Evolutionary conservation across 352 stramenopile genomes (phyloP).

Genomic region (Phytophthora crassamura): DNA sequence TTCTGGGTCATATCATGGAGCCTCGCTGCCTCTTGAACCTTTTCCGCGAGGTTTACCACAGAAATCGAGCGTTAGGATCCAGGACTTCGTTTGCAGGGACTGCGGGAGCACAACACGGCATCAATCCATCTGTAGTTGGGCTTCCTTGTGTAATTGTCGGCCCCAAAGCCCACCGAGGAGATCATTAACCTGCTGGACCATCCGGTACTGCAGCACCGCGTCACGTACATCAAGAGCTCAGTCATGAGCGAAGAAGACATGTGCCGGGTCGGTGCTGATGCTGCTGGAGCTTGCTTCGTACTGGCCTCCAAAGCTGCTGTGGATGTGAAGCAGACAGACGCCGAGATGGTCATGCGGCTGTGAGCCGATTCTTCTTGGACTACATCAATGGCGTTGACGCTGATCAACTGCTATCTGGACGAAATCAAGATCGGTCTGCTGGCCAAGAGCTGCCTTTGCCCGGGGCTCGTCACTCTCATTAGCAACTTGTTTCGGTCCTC

Average conservation of each 20-base stretch:
- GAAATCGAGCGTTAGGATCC: slow-evolving; percentile 48
- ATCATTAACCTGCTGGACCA: slow-evolving; percentile 66
- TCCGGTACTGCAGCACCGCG: slow-evolving; percentile 61
- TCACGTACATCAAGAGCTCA: slow-evolving; percentile 72
- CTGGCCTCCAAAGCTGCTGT: slow-evolving; percentile 55
- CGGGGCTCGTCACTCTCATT: slow-evolving; percentile 63
- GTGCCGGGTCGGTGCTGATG: slow-evolving; percentile 60
- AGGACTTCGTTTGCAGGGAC: slow-evolving; percentile 18
- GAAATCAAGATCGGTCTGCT: slow-evolving; percentile 72
- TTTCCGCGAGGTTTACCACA: slow-evolving; percentile 71
- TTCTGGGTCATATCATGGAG: slow-evolving; percentile 64
- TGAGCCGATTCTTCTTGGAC: slow-evolving; percentile 57
- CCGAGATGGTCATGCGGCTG: slow-evolving; percentile 59
- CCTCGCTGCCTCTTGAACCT: slow-evolving; percentile 61
- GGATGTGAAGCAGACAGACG: slow-evolving; percentile 50
- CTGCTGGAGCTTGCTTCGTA: slow-evolving; percentile 62
- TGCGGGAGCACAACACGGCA: slow-evolving; percentile 9
- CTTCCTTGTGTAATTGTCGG: slow-evolving; percentile 64
- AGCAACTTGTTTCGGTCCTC: slow-evolving; percentile 71
- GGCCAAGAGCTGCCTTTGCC: slow-evolving; percentile 69
- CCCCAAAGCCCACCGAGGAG: slow-evolving; percentile 55
- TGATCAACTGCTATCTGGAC: slow-evolving; percentile 66
- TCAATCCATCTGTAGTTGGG: slow-evolving; percentile 44
- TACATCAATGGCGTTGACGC: slow-evolving; percentile 64
- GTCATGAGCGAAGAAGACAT: slow-evolving; percentile 75